Evolutionary conservation across 495 filamentous ascomycete species (phyloP), one percentile per base, ranked within the genome.

Genomic region (Aspergillus sclerotioniger): DNA sequence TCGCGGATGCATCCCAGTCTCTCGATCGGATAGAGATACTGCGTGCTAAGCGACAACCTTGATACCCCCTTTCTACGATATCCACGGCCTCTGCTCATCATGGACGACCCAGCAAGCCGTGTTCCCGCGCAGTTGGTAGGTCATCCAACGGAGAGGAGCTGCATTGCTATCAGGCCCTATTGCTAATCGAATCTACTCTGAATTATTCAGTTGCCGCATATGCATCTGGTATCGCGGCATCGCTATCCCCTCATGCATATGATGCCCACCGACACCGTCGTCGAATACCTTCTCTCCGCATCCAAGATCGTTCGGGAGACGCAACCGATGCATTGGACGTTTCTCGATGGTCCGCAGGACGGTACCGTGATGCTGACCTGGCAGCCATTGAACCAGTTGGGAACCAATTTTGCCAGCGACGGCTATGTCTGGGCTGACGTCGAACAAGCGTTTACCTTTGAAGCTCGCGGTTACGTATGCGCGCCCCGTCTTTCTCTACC

Each of bases 311-410:
- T 90, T 37, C 87, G 86, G 59, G 84, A 90, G 60, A 73, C 79
- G 49, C 84, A 90, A 35, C 81, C 91, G 6, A 91, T 97, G 81
- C 87, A 84, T 67, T 98, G 93, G 93, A 91, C 87, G 16, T 96
- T 94, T 71, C 79, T 97, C 44, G 86, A 93, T 59, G 82, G 84
- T 29, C 93, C 92, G 5, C 77, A 75, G 32, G 89, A 96, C 74
- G 91, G 91, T 9, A 86, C 85, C 16, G 80, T 96, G 28, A 82
- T 92, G 67, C 79, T 97, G 20, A 88, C 87, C 37, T 97, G 92
- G 93, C 91, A 96, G 68, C 89, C 92, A 1, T 75, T 84, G 8
- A 74, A 79, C 19, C 80, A 84, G 52, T 74, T 90, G 52, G 84
- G 83, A 16, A 80, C 79, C 3, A 84, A 84, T 49, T 92, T 90